Evolutionary conservation across 345 rosid genomes (phyloP), one percentile per base, ranked within the genome.

Genomic region (Salix viminalis): DNA sequence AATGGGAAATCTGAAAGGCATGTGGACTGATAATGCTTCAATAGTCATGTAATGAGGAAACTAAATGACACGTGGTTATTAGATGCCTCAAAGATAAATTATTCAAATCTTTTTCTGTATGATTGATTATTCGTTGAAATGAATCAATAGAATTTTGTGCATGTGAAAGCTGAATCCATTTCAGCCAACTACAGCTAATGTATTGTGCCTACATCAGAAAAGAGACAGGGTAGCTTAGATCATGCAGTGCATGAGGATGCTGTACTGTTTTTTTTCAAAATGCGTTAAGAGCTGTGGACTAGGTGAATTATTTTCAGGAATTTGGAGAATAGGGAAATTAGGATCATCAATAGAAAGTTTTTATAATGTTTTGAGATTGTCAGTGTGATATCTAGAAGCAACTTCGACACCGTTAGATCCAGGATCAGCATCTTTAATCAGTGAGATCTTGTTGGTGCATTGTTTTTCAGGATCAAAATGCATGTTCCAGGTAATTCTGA

Each of bases 41-140:
- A 19, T 78, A 11, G 58, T 75, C 74, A 37, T 78, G 81, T 76
- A 75, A 66, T 71, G n/a, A 65, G 69, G 70, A 46, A 78, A 73
- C 24, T 39, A 11, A 6, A 1, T 77, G 77, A 77, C 30, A 42
- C 65, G 39, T 74, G 71, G 71, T 26, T 61, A 30, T 58, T 58
- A 69, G 56, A 58, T 69, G 12, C 80, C 72, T 30, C 71, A 46
- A 64, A 73, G 73, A 64, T 50, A n/a, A 64, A 56, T 60, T 44
- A 34, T 62, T 48, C 62, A 30, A 67, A 23, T 26, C 23, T 34
- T 54, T 24, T 32, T 24, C 18, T 37, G n/a, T 65, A 37, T 69
- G 15, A 21, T 62, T 69, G 32, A 60, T 71, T 44, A 58, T 61
- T 73, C 36, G 24, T 69, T 52, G 68, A 78, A 67, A 32, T n/a